Evolutionary conservation across 2,329 filamentous ascomycete genomes (phyloP).

Genomic region (Clonostachys byssicola): DNA sequence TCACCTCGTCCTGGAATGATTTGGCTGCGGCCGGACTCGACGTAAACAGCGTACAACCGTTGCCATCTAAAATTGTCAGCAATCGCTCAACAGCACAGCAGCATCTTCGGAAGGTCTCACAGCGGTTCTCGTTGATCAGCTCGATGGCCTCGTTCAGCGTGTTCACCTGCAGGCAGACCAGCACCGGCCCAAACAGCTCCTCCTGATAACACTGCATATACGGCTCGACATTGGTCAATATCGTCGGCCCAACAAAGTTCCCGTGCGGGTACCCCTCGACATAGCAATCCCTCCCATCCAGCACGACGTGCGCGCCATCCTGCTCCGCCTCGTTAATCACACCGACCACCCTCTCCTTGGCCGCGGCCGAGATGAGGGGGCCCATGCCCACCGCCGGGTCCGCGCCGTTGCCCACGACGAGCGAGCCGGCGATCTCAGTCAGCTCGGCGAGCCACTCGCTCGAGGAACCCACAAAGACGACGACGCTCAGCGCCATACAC

Average conservation of each 20-base stretch:
- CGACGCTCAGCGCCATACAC: constrained; percentile 76
- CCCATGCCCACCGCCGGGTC: constrained; percentile 76
- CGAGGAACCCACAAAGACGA: constrained; percentile 68
- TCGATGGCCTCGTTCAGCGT: constrained; percentile 73
- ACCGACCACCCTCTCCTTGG: constrained; percentile 71
- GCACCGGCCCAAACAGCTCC: constrained; percentile 77
- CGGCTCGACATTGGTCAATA: constrained; percentile 71
- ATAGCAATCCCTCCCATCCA: constrained; percentile 73
- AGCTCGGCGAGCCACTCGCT: constrained; percentile 80
- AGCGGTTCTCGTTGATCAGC: constrained; percentile 65
- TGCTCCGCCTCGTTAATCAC: constrained; percentile 73
- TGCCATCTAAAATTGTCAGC: no score
- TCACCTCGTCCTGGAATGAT: constrained; percentile 67
- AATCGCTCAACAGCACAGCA: no score
- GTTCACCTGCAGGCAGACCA: constrained; percentile 69
- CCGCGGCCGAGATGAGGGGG: constrained; percentile 75
- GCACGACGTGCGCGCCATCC: constrained; percentile 75
- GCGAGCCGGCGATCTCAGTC: constrained; percentile 67
- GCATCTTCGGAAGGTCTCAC: no score
- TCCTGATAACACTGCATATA: constrained; percentile 76
- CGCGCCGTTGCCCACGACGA: constrained; percentile 77
- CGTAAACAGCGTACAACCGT: not conserved
- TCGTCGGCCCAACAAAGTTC: constrained; percentile 72
- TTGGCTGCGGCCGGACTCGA: not conserved
- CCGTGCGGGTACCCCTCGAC: constrained; percentile 77